Base-by-base conservation (phyloP, 1,139 yeast genomes). In the Nakaseomyces glabratus region DNA sequence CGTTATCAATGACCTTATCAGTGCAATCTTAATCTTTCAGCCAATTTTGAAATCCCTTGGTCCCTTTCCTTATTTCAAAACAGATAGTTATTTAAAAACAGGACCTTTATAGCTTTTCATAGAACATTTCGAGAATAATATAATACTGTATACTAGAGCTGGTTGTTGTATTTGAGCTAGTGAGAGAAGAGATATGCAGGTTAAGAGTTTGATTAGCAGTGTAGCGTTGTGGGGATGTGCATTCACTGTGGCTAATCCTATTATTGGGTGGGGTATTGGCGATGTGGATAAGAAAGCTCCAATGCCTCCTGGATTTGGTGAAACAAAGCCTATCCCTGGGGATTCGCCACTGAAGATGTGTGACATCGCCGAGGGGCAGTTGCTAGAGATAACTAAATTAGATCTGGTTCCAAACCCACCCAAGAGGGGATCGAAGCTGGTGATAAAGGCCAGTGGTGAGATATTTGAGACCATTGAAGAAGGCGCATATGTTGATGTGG, bases 401-500 rank as follows among this genome's bases (percentile, higher is more conserved):
- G 66, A 64, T 31, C 59, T 90, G 41, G 58, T 64, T 24, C 98
- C 98, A 35, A 84, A 84, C 54, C 97, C 97, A 6, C 98, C 98
- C 2, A 66, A 55, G 31, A 75, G 85, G 49, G 97, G 96, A 14
- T 62, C 66, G 30, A 81, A 84, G 52, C 66, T 90, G 55, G 81
- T 93, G 11, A 74, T 93, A 43, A 57, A 68, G 18, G 98, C 95
- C 3, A 57, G 64, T 12, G 98, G 95, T 2, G 57, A 55, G 32
- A 61, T 88, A 41, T 49, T 65, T 25, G 57, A 69, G 37, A 68
- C 66, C 13, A 65, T 93, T 31, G 73, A 61, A 28, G 90, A 75
- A 24, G 98, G 98, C 24, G 84, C 97, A 0, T 90, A 86, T 53
- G 93, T 90, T 35, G 95, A 85, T 45, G 86, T 90, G 24, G 94